Conservation (phyloP, 2,329 filamentous ascomycete species). For the Uncinocarpus reesii region DNA sequence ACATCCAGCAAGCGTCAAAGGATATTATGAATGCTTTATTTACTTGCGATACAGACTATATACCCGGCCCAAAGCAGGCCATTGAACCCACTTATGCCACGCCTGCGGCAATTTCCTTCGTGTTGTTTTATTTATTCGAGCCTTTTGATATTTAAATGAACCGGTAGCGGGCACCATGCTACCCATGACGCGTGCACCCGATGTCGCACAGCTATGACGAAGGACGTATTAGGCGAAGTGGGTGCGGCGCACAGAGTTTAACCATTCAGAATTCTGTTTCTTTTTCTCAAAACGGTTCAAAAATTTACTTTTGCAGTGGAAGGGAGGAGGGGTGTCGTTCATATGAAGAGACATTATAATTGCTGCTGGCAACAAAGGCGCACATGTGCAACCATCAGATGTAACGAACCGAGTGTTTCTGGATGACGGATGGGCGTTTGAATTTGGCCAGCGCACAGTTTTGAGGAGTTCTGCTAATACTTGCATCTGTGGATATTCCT, state of each 20-base stretch:
- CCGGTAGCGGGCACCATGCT: no score
- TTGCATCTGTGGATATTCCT: neutral
- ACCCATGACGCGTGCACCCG: no score
- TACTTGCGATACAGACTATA: neutral
- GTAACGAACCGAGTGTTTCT: no score
- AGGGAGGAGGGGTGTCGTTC: neutral
- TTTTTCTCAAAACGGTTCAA: no score
- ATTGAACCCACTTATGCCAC: neutral
- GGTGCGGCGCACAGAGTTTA: neutral
- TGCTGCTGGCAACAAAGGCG: no score
- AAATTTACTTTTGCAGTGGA: no score
- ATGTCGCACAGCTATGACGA: neutral
- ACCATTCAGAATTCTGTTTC: neutral
- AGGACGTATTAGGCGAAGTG: neutral
- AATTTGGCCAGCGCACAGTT: constrained; percentile 1
- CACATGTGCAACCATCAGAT: no score
- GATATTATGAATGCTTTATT: neutral
- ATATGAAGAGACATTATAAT: neutral
- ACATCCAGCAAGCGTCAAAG: neutral
- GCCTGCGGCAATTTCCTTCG: neutral
- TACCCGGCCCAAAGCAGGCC: constrained; percentile 3
- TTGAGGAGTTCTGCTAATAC: neutral
- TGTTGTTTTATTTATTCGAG: neutral
- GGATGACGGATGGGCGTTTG: neutral
- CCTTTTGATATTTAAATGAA: neutral